phyloP scores from a whole-genome alignment of 768 basidiomycete species.

The Boletus vermiculosoides region DNA sequence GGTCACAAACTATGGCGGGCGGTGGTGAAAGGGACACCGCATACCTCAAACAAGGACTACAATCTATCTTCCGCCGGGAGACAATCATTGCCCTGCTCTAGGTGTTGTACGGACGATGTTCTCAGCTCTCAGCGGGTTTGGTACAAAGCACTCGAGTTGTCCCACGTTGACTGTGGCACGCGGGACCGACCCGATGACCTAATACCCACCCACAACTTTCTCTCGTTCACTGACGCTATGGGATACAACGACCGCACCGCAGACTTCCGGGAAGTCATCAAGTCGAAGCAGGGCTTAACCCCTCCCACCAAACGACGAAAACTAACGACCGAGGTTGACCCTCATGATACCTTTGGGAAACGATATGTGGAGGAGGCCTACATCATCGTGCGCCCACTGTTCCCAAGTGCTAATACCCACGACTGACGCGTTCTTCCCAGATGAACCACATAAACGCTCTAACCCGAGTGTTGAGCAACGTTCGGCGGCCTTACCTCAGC shows the following conservation, averaged over 20 bases:
- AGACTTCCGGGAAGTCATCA: conserved; percentile 55
- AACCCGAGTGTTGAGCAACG: conserved; percentile 65
- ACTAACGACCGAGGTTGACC: conserved; percentile 36
- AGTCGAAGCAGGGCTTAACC: conserved; percentile 42
- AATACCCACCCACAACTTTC: neutral
- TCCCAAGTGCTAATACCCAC: neutral
- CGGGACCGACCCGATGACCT: conserved; percentile 3
- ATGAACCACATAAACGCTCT: conserved; percentile 71
- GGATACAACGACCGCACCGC: conserved; percentile 57
- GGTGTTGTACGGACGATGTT: conserved; percentile 18
- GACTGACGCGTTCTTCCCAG: conserved; percentile 37
- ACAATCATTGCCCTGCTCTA: conserved; percentile 13
- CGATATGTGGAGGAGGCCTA: conserved; percentile 77
- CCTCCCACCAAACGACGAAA: conserved; percentile 55
- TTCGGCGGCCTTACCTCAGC: conserved; percentile 87
- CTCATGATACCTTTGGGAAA: conserved; percentile 50
- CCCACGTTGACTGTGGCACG: neutral
- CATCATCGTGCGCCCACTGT: conserved; percentile 48
- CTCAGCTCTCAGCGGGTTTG: conserved; percentile 24
- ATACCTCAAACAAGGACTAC: conserved; percentile 74
- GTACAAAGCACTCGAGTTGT: neutral
- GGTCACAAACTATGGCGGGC: conserved; percentile 61
- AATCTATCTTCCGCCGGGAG: conserved; percentile 36
- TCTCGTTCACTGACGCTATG: conserved; percentile 38
- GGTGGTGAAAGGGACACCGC: conserved; percentile 48